Base-by-base conservation (phyloP, 2,329 filamentous ascomycete species). In the Colletotrichum chrysophilum region DNA sequence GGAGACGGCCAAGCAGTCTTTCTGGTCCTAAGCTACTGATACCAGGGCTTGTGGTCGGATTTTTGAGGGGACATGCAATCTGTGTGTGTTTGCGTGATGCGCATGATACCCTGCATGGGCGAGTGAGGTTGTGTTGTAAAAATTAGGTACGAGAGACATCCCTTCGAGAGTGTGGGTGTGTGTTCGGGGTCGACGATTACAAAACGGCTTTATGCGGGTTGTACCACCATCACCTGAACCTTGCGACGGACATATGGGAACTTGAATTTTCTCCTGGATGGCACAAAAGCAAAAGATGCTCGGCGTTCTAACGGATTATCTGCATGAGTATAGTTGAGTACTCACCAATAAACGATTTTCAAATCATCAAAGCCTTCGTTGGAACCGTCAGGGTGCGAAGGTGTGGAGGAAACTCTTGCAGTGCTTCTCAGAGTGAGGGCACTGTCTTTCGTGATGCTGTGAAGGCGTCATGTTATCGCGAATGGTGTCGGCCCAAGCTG, bases 1-100 rank as follows among this genome's bases (percentile, higher is more conserved):
- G 87, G 91, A 93, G 88, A 88, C 87, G 80, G 84, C 86, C 79
- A 91, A 89, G 86, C 89, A 92, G 85, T 86, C 86, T 76, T 88
- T 88, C 81, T 87, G 87, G 85, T 84, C 84, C 78, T 86, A 84
- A 80, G 82, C 21, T 34, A 36, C 13, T 16, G 82, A 79, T 77
- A 81, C 21, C 43, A 52, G 5, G 12, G 43, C 43, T 21, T 21
- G n/a, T 18, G 43, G n/a, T 52, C n/a, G 12, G 43, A 52, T 52
- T 7, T 7, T 52, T 52, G 43, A 52, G 4, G n/a, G n/a, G 10
- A 21, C 43, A 13, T 13, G 43, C 43, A 52, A 4, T 52, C 43
- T 52, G 6, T 52, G 32, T 21, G 30, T 61, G 18, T 43, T 64
- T 58, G 30, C 32, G 24, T 28, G 36, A 34, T 32, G 64, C 65